phyloP scores from a whole-genome alignment of 2,329 filamentous ascomycete genomes.

The Xylariales sp. region DNA sequence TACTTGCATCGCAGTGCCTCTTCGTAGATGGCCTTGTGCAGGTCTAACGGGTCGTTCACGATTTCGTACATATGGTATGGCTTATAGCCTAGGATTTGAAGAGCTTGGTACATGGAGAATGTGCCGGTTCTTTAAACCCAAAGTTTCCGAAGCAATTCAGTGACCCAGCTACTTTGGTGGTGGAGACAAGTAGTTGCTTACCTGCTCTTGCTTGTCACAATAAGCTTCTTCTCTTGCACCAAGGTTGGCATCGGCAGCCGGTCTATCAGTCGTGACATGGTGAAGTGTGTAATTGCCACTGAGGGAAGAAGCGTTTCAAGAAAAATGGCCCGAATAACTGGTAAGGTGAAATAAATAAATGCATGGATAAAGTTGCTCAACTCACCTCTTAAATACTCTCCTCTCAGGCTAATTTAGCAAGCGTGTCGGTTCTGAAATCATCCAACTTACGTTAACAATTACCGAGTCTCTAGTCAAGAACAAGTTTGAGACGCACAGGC shows the following conservation, averaged over 20 bases:
- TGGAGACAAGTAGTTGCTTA: neutral
- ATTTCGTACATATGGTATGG: constrained; percentile 19
- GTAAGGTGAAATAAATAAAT: too few species aligned
- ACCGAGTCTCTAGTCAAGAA: too few species aligned
- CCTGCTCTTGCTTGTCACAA: constrained; percentile 3
- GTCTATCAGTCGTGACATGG: neutral
- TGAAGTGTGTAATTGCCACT: too few species aligned
- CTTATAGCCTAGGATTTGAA: constrained; percentile 17
- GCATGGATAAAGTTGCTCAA: too few species aligned
- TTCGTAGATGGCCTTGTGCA: constrained; percentile 13
- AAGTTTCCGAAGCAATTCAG: neutral
- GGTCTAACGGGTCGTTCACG: constrained; percentile 5
- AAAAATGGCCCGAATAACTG: too few species aligned
- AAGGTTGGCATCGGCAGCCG: neutral
- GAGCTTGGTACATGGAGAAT: constrained; percentile 17
- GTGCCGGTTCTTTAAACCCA: constrained; percentile 14
- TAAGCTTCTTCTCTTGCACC: neutral
- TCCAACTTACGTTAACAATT: too few species aligned
- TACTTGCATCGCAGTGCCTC: constrained; percentile 17
- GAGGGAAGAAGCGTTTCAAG: too few species aligned
- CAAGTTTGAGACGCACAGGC: too few species aligned
- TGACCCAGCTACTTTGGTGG: neutral
- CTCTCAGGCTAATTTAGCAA: too few species aligned
- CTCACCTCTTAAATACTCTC: too few species aligned
- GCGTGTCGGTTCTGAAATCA: too few species aligned